Evolutionary conservation across 257 asterid species (phyloP), one percentile per base, ranked within the genome.

Genomic region (Jaltomata sinuosa): DNA sequence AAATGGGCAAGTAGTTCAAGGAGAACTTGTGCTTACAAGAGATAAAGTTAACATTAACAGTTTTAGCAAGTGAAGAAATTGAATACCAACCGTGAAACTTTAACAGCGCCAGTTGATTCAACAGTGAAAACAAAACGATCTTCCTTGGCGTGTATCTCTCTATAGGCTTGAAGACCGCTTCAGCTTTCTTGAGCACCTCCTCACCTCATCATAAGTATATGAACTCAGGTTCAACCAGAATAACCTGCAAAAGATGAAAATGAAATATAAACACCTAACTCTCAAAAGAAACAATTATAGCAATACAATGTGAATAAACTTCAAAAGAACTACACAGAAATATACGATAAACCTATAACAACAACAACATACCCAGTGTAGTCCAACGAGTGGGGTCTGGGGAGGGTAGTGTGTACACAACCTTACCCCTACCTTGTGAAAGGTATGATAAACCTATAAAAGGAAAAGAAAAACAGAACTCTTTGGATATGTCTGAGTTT

Each of bases 111-210:
- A 40, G 98, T 94, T 12, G 96, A 91, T 90, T 97, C 97, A n/a
- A n/a, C n/a, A n/a, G n/a, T n/a, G n/a, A n/a, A n/a, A n/a, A n/a
- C n/a, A n/a, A n/a, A n/a, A n/a, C n/a, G n/a, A n/a, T n/a, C 97
- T 87, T 94, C 96, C 87, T 88, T 95, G 84, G 97, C 92, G 68
- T 88, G 89, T 80, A 94, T 91, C n/a, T n/a, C n/a, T n/a, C n/a
- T n/a, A n/a, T n/a, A n/a, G 94, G 91, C 84, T 90, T 87, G 5
- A 91, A 92, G 94, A 94, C 88, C 16, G 97, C 89, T 19, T 93
- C 97, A 29, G 94, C 96, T 92, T 92, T n/a, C n/a, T 96, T 96
- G 11, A 93, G 84, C 90, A 96, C 94, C 90, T 94, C 98, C 19
- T 94, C 99, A 54, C 94, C 99, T 7, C n/a, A n/a, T n/a, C n/a